Percentiles rank a stretch among this genome's conserved stretches.
phyloP scores from a whole-genome alignment of 495 filamentous ascomycete genomes.

The Annulohypoxylon bovei region DNA sequence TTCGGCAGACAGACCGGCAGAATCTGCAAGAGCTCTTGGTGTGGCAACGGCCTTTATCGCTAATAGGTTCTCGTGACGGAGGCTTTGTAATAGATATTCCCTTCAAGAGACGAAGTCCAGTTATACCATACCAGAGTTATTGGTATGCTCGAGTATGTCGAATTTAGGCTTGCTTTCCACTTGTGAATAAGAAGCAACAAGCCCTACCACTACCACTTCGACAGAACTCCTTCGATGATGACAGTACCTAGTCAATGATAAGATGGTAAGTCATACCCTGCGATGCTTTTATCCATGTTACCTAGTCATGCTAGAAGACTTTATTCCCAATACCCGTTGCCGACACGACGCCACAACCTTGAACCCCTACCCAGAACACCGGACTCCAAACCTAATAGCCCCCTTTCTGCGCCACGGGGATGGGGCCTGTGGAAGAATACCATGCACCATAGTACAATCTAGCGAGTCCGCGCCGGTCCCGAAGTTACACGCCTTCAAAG shows the following conservation, averaged over 20 bases:
- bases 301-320: background rate
- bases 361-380: conserved; percentile 18
- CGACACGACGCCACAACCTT: conserved; percentile 4
- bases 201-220: background rate
- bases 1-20: background rate
- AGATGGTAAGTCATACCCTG: background rate
- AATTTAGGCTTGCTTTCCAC: background rate
- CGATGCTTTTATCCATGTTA: background rate
- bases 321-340: conserved; percentile 2
- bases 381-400: conserved; percentile 15
- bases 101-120: background rate
- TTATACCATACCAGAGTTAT: background rate
- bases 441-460: conserved; percentile 3
- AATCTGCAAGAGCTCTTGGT: conserved; percentile 16
- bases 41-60: background rate
- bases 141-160: background rate
- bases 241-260: background rate
- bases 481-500: background rate
- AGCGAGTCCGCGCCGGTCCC: background rate
- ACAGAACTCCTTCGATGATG: background rate
- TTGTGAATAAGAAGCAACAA: background rate
- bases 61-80: background rate
- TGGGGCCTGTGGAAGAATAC: background rate
- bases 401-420: background rate
- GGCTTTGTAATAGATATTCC: background rate